Conservation (phyloP, 768 basidiomycete genomes). For the Pleurotus eryngii region DNA sequence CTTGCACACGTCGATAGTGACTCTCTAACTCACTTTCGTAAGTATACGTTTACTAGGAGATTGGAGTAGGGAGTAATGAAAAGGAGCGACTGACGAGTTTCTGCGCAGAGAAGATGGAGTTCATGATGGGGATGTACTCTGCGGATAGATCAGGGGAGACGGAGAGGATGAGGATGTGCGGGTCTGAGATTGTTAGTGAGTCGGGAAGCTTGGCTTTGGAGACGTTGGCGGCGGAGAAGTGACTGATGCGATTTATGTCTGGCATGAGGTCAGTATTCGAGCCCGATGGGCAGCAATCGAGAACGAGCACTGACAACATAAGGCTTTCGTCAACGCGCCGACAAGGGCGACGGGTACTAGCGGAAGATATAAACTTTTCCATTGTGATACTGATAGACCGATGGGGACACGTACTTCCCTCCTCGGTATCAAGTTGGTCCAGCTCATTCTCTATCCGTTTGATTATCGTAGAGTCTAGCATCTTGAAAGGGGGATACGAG, state of each 20-base stretch:
- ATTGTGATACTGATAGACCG: neutral
- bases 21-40: constrained; percentile 57
- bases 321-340: constrained; percentile 84
- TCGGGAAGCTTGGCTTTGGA: constrained; percentile 27
- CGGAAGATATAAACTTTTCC: neutral
- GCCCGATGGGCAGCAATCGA: constrained; percentile 12
- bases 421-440: constrained; percentile 42
- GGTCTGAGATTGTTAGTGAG: constrained; percentile 31
- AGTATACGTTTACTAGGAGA: neutral
- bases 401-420: constrained; percentile 41
- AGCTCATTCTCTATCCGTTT: constrained; percentile 61
- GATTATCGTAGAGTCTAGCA: constrained; percentile 68
- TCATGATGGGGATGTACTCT: constrained; percentile 98
- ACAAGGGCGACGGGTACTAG: constrained; percentile 71
- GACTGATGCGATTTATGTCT: constrained; percentile 41
- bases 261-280: constrained; percentile 4
- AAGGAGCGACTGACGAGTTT: constrained; percentile 65
- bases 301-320: constrained; percentile 64
- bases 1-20: constrained; percentile 95
- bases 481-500: constrained; percentile 79
- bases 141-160: constrained; percentile 87
- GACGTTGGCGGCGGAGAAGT: constrained; percentile 25
- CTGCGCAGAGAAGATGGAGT: constrained; percentile 97
- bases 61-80: constrained; percentile 6
- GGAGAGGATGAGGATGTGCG: constrained; percentile 65